A percentile compares a stretch with the other conserved stretches of the same genome.
phyloP scores from a whole-genome alignment of 345 rosid genomes.

The Pelargonium nanum region DNA sequence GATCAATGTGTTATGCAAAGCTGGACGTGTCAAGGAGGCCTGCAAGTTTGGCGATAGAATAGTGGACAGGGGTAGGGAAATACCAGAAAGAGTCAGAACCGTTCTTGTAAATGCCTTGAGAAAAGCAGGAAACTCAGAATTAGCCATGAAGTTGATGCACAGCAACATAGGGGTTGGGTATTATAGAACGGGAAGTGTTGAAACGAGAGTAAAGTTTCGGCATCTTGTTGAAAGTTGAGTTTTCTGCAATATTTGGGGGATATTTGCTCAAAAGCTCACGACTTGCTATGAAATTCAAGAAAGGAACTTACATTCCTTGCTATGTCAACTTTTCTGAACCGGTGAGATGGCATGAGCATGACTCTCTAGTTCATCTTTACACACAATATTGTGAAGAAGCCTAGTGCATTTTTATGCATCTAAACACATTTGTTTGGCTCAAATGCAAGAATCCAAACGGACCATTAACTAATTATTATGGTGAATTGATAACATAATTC shows the following conservation, averaged over 20 bases:
- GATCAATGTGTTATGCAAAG: constrained; percentile 60
- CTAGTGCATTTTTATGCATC: too few species aligned
- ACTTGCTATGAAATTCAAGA: too few species aligned
- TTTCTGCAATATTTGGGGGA: not conserved
- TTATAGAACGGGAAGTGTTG: constrained; percentile 63
- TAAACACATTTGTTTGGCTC: too few species aligned
- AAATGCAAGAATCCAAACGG: too few species aligned
- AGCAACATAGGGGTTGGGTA: constrained; percentile 82
- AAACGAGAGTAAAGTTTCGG: constrained; percentile 60
- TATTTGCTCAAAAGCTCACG: too few species aligned
- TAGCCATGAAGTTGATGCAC: constrained; percentile 82
- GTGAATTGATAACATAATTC: too few species aligned
- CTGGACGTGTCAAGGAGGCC: constrained; percentile 70
- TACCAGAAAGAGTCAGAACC: constrained; percentile 61
- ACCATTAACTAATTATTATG: too few species aligned
- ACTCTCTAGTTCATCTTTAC: not conserved
- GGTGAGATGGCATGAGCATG: too few species aligned
- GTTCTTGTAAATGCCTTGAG: constrained; percentile 73
- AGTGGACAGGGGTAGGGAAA: constrained; percentile 71
- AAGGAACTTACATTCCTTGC: too few species aligned
- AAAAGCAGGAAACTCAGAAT: constrained; percentile 74
- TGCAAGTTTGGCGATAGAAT: constrained; percentile 83
- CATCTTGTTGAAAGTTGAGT: constrained; percentile 41
- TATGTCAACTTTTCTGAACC: too few species aligned
- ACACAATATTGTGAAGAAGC: not conserved